Conservation (phyloP, 169 alveolate genomes). For the Babesia divergens region DNA sequence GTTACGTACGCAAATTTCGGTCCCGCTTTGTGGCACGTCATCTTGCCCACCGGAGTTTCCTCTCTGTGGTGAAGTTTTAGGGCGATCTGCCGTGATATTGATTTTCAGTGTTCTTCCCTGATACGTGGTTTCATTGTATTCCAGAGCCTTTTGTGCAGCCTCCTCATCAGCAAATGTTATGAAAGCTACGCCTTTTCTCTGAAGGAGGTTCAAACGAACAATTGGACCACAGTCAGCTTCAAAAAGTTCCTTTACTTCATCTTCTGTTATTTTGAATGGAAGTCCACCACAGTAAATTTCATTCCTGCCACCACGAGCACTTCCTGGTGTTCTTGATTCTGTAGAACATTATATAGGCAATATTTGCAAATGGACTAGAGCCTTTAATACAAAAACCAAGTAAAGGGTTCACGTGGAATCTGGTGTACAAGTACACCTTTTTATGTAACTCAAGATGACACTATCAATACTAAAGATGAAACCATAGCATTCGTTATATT, state of each 20-base stretch:
- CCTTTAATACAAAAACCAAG: neutral
- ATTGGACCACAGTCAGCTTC: conserved; percentile 86
- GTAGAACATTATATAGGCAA: neutral
- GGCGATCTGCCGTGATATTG: conserved; percentile 82
- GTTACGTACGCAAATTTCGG: conserved; percentile 67
- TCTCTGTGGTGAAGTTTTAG: conserved; percentile 54
- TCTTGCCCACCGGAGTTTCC: conserved; percentile 61
- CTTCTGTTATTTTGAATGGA: conserved; percentile 82
- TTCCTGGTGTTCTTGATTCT: neutral
- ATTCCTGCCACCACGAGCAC: conserved; percentile 44
- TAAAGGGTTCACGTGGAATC: neutral
- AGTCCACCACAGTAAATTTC: conserved; percentile 87
- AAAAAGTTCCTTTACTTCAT: conserved; percentile 81
- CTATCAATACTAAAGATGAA: neutral
- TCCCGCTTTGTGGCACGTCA: conserved; percentile 7
- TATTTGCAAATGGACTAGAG: neutral
- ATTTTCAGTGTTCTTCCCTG: conserved; percentile 81
- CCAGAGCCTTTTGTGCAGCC: conserved; percentile 85
- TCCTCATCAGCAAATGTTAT: conserved; percentile 82
- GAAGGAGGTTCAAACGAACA: conserved; percentile 78
- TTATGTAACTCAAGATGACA: too few species aligned
- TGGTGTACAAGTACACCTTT: neutral
- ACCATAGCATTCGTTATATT: neutral
- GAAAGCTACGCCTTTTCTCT: conserved; percentile 86
- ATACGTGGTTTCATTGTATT: conserved; percentile 81